phyloP scores from a whole-genome alignment of 495 filamentous ascomycete genomes.

The Neurospora africana region DNA sequence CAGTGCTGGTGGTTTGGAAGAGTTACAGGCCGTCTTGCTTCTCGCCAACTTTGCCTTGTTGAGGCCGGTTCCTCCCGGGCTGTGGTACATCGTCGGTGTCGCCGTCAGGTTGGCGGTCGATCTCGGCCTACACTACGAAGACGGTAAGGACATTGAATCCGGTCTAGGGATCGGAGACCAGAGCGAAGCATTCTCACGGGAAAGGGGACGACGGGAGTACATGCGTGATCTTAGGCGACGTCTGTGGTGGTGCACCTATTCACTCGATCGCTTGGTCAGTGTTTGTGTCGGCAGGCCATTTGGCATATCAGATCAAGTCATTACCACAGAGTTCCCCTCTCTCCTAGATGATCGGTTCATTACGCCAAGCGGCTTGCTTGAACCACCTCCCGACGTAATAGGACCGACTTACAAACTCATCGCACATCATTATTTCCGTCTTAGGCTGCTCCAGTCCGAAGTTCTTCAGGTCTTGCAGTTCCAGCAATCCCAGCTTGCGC shows the following conservation, averaged over 20 bases:
- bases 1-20: constrained; percentile 72
- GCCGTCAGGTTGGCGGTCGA: constrained; percentile 85
- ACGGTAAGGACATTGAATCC: constrained; percentile 55
- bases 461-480: constrained; percentile 90
- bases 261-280: constrained; percentile 81
- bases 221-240: constrained; percentile 75
- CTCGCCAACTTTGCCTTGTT: constrained; percentile 86
- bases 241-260: constrained; percentile 96
- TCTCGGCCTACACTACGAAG: constrained; percentile 86
- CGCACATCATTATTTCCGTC: constrained; percentile 81
- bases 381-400: constrained; percentile 35
- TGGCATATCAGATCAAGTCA: constrained; percentile 84
- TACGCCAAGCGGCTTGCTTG: constrained; percentile 64
- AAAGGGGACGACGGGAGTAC: constrained; percentile 75
- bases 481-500: constrained; percentile 62
- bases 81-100: constrained; percentile 96
- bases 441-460: constrained; percentile 88
- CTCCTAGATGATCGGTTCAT: constrained; percentile 81
- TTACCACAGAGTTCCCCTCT: constrained; percentile 89
- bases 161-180: constrained; percentile 15
- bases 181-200: constrained; percentile 21
- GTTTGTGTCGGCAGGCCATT: constrained; percentile 90
- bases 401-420: constrained; percentile 78
- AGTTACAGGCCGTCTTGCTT: constrained; percentile 82
- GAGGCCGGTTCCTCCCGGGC: constrained; percentile 78